A percentile compares a stretch with the other conserved stretches of the same genome.
Evolutionary conservation across 805 yeast genomes (phyloP).

Genomic region (Yarrowia alimentaria): DNA sequence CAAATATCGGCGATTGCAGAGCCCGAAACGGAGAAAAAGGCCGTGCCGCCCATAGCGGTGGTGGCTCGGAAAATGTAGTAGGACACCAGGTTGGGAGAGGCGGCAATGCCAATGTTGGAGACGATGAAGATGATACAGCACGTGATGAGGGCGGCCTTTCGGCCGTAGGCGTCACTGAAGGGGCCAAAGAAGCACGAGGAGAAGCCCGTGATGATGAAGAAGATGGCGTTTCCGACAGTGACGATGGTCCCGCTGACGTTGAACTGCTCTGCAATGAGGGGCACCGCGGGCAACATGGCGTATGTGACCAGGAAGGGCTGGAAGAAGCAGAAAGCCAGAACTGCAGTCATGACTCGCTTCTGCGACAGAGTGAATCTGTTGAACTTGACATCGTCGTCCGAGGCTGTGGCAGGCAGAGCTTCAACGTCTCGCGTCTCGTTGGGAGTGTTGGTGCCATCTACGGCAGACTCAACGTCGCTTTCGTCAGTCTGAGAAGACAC

Average conservation of each 20-base stretch:
- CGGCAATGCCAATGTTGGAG: conserved; percentile 44
- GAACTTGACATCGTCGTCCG: conserved; percentile 25
- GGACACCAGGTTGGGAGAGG: conserved; percentile 53
- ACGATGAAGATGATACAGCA: conserved; percentile 42
- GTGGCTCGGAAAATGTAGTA: conserved; percentile 52
- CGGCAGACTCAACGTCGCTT: not conserved
- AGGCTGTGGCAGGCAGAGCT: conserved; percentile 11
- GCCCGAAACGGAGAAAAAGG: conserved; percentile 56
- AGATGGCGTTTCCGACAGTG: conserved; percentile 52
- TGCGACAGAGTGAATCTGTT: conserved; percentile 21
- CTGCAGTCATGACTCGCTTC: conserved; percentile 22
- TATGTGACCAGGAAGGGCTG: conserved; percentile 43
- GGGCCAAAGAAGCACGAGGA: conserved; percentile 55
- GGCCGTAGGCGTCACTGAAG: conserved; percentile 53
- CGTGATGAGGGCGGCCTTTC: conserved; percentile 46
- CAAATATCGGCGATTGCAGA: conserved; percentile 52
- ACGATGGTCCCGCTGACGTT: conserved; percentile 49
- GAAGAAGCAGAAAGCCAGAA: conserved; percentile 25
- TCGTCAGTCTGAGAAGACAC: conserved; percentile 9
- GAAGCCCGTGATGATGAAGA: conserved; percentile 51
- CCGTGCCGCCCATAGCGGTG: conserved; percentile 55
- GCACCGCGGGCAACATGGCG: conserved; percentile 51
- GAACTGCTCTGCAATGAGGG: conserved; percentile 48
- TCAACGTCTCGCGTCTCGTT: conserved; percentile 4
- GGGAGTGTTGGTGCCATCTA: not conserved